Conservation (phyloP, 495 filamentous ascomycete genomes). For the Annulohypoxylon nitens region DNA sequence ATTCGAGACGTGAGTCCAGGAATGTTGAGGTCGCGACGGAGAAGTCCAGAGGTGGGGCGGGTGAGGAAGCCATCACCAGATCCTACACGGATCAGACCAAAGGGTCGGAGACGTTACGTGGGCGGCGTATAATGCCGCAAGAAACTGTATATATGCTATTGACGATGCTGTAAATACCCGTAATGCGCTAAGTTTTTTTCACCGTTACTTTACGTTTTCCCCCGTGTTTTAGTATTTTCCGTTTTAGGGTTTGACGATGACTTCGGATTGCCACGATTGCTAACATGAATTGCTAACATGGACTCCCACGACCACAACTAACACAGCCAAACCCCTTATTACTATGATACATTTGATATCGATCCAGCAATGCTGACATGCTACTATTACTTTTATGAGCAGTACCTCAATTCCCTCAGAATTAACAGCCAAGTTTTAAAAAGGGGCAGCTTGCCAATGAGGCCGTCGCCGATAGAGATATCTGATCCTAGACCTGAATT, state of each 20-base stretch:
- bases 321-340: background rate
- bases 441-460: background rate
- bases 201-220: slow-evolving; percentile 4
- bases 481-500: background rate
- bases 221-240: slow-evolving; percentile 15
- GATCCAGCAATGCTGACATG: background rate
- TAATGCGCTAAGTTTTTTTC: slow-evolving; percentile 42
- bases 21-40: slow-evolving; percentile 52
- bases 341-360: background rate
- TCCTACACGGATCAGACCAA: slow-evolving; percentile 51
- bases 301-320: background rate
- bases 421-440: background rate
- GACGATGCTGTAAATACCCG: slow-evolving; percentile 45
- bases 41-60: slow-evolving; percentile 56
- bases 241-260: slow-evolving; percentile 31
- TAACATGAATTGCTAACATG: slow-evolving; percentile 35
- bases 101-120: slow-evolving; percentile 49
- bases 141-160: slow-evolving; percentile 49
- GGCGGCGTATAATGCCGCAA: slow-evolving; percentile 22
- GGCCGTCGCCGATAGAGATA: background rate
- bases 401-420: background rate
- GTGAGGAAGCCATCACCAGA: slow-evolving; percentile 58
- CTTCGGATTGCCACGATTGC: slow-evolving; percentile 29
- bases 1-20: slow-evolving; percentile 47
- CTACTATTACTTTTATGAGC: background rate